These are phyloP conservation scores for Pythium sp. DNA, from an alignment of 352 stramenopile genomes.

Conservation along the genomic window DNA sequence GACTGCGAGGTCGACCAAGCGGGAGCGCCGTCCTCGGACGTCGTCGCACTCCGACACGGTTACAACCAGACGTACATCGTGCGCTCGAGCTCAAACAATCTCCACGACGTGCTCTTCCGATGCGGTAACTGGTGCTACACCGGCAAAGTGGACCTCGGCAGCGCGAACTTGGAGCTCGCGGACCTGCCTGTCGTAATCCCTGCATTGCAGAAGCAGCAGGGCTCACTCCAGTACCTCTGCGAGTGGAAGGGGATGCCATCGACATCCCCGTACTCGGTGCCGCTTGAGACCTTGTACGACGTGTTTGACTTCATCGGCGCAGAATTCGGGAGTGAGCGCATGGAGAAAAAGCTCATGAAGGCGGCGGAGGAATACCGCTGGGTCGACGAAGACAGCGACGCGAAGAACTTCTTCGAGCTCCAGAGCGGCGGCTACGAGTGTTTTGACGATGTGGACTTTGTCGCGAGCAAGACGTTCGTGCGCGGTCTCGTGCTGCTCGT, in stretches of 20 bases:
- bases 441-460: conserved; percentile 81
- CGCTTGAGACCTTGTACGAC: conserved; percentile 78
- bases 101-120: conserved; percentile 91
- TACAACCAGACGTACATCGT: conserved; percentile 94
- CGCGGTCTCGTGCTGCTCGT: conserved; percentile 76
- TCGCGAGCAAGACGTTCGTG: conserved; percentile 88
- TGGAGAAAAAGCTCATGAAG: conserved; percentile 86
- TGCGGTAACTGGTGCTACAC: conserved; percentile 96
- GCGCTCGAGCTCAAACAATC: conserved; percentile 54
- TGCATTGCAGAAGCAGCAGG: conserved; percentile 92
- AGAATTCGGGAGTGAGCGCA: conserved; percentile 77
- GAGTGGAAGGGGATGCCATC: conserved; percentile 80
- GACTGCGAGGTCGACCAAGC: conserved; percentile 44
- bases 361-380: conserved; percentile 85
- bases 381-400: conserved; percentile 83
- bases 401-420: conserved; percentile 93
- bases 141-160: conserved; percentile 87
- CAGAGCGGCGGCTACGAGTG: conserved; percentile 83
- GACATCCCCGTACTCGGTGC: conserved; percentile 64
- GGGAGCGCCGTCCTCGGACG: conserved; percentile 46
- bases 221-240: conserved; percentile 90
- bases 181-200: conserved; percentile 91
- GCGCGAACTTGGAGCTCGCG: conserved; percentile 69
- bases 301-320: conserved; percentile 81
- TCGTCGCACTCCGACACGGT: conserved; percentile 79